Percentiles rank a stretch among this genome's conserved stretches.
Evolutionary conservation across 2,329 filamentous ascomycete genomes (phyloP).

Genomic region (Reticulascus tulasneorum): DNA sequence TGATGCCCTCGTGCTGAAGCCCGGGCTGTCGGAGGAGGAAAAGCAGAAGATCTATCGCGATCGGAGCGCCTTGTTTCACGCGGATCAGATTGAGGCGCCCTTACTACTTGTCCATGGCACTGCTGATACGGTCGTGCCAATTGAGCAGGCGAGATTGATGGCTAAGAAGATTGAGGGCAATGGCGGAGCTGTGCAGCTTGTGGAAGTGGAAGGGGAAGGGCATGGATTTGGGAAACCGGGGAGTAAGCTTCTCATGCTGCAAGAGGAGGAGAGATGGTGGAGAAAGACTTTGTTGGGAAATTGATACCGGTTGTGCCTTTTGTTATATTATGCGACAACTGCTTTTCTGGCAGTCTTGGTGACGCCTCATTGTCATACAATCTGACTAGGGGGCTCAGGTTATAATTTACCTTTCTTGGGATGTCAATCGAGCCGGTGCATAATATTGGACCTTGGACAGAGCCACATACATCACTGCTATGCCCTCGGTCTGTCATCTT

Average conservation of each 20-base stretch:
- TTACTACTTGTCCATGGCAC: slow-evolving; percentile 54
- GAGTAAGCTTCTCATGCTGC: slow-evolving; percentile 33
- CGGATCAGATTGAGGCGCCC: slow-evolving; percentile 42
- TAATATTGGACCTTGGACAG: too few relatives aligned
- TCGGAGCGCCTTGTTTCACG: slow-evolving; percentile 45
- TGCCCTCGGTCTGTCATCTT: too few relatives aligned
- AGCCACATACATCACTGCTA: too few relatives aligned
- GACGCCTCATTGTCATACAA: too few relatives aligned
- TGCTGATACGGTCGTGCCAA: slow-evolving; percentile 53
- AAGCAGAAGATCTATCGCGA: slow-evolving; percentile 36
- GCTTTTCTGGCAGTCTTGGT: too few relatives aligned
- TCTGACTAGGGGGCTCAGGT: too few relatives aligned
- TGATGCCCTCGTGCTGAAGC: slow-evolving; percentile 36
- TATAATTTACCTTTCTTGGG: too few relatives aligned
- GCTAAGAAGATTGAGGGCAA: slow-evolving; percentile 36
- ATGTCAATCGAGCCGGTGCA: too few relatives aligned
- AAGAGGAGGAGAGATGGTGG: slow-evolving; percentile 46
- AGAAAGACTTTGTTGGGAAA: slow-evolving; percentile 30
- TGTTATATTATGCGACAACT: too few relatives aligned
- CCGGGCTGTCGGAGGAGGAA: slow-evolving; percentile 31
- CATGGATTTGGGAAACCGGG: slow-evolving; percentile 42
- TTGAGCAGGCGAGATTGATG: slow-evolving; percentile 53
- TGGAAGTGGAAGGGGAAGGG: slow-evolving; percentile 46
- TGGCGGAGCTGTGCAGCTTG: slow-evolving; percentile 40
- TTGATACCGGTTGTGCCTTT: too few relatives aligned